These are phyloP conservation scores for Pseudocercospora fuligena DNA, from an alignment of 2,329 filamentous ascomycete species.

Conservation along the genomic window DNA sequence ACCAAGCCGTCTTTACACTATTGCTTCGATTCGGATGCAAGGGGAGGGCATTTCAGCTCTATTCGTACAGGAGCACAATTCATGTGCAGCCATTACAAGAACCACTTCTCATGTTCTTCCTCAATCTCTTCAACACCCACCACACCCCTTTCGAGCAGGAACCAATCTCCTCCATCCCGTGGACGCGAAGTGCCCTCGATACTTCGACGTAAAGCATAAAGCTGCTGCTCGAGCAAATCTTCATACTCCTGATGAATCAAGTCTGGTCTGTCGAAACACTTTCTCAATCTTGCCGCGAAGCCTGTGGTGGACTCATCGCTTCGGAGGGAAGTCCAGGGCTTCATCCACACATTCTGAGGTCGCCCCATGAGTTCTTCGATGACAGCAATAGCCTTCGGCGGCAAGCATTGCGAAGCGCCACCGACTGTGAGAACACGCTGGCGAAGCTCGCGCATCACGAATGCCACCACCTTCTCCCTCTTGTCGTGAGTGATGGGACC, in stretches of 20 bases:
- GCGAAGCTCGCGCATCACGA: background rate
- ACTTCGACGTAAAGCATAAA: background rate
- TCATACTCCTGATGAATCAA: background rate
- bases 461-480: background rate
- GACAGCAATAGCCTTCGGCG: background rate
- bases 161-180: background rate
- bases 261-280: background rate
- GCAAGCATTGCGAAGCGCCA: background rate
- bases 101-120: background rate
- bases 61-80: too few relatives aligned
- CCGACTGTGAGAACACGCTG: background rate
- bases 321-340: background rate
- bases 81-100: too few relatives aligned
- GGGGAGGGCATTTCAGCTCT: too few relatives aligned
- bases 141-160: background rate
- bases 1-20: too few relatives aligned
- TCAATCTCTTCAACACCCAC: background rate
- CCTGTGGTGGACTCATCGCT: background rate
- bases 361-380: background rate
- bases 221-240: conserved; percentile 10
- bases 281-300: background rate
- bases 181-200: background rate
- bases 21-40: too few relatives aligned
- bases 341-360: background rate
- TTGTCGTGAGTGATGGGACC: background rate